Evolutionary conservation across 257 asterid genomes (phyloP), one percentile per base, ranked within the genome.

Genomic region (Primulina huaijiensis): DNA sequence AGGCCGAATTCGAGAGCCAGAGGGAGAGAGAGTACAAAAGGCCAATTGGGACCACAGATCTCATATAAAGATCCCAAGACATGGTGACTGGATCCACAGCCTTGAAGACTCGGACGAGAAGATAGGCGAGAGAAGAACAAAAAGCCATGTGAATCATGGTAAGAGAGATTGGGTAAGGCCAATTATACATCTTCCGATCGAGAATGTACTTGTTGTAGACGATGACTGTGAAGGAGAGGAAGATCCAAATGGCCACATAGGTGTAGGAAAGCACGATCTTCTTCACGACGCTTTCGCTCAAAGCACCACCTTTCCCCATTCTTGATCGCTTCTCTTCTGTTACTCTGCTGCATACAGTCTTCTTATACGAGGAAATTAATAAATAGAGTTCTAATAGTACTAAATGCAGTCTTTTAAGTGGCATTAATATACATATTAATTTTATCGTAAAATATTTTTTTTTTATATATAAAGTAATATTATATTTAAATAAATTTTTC

Each of bases 141-240:
- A 87, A 87, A 0, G 66, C 75, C 93, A 87, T 87, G 78, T 87
- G 93, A 64, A 87, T 87, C 77, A 87, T 87, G 67, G 94, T 85
- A 12, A 87, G 94, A 20, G 94, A 87, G 67, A 87, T 82, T 7
- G 90, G 94, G 75, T 79, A 87, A 35, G 90, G 94, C 94, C 94
- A 85, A 31, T 87, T 83, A 78, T 87, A 87, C 86, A 87, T 76
- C 79, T 87, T 87, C n/a, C 88, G 86, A 75, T 85, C 90, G 43
- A 85, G 72, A 52, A 87, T 87, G 81, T 79, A 87, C 83, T 87
- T 85, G 88, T 87, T 87, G 90, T 87, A 85, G 65, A 87, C 86
- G 71, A 87, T 85, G 63, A 87, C 93, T 29, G 86, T 79, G 83
- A 85, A 87, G 2, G 90, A 87, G n/a, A 87, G 81, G 74, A 83